Conservation (phyloP, 179 eudicot genomes). For the Actinidia arguta region DNA sequence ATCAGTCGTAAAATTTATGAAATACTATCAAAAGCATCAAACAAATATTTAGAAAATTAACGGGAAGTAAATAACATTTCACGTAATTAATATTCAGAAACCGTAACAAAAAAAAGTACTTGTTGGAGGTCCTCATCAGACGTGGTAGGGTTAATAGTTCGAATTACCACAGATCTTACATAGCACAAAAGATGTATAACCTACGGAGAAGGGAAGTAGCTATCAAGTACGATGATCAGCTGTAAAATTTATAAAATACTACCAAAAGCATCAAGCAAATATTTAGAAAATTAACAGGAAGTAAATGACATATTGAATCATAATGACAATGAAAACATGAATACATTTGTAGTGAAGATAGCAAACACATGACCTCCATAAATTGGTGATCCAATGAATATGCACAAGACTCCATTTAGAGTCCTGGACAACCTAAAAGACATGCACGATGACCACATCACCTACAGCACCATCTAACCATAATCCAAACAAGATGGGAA, state of each 20-base stretch:
- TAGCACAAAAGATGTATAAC: constrained; percentile 93
- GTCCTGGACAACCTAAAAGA: background rate
- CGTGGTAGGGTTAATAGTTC: constrained; percentile 77
- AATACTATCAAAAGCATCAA: background rate
- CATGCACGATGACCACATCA: background rate
- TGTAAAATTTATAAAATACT: background rate
- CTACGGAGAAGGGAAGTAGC: constrained; percentile 36
- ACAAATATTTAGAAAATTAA: background rate
- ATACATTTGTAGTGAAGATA: background rate
- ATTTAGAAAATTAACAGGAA: background rate
- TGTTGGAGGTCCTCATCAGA: constrained; percentile 98
- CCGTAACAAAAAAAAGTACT: constrained; percentile 38
- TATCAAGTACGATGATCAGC: constrained; percentile 7
- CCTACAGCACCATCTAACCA: background rate
- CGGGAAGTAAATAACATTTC: background rate
- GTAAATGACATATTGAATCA: background rate
- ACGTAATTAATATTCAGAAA: background rate
- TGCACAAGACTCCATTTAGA: background rate
- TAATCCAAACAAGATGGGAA: background rate
- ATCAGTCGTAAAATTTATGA: background rate
- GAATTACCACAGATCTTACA: constrained; percentile 88
- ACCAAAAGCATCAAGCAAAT: background rate
- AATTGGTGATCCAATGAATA: background rate
- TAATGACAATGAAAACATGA: background rate
- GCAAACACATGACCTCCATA: background rate